A percentile compares a stretch with the other conserved stretches of the same genome.
These are phyloP conservation scores for Rhodotorula diobovata DNA, from an alignment of 768 basidiomycete genomes.

Conservation along the genomic window DNA sequence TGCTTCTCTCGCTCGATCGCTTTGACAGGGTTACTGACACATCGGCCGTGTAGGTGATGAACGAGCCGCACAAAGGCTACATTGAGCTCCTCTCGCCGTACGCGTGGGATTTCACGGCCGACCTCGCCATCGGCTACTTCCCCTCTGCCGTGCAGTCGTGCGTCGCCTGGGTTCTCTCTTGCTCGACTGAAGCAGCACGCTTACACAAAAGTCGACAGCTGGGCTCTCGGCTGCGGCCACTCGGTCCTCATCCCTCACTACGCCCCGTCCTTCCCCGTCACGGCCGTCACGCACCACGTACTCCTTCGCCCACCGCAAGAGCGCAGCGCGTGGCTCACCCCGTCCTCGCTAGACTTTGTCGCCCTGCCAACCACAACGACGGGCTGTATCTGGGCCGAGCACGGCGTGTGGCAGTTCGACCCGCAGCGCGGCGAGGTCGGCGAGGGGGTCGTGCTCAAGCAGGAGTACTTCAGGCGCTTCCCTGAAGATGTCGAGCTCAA, in stretches of 20 bases:
- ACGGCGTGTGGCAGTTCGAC: slow-evolving; percentile 92
- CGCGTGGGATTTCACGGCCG: slow-evolving; percentile 87
- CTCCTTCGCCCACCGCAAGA: slow-evolving; percentile 57
- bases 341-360: neutral
- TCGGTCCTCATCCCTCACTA: slow-evolving; percentile 73
- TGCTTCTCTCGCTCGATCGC: slow-evolving; percentile 46
- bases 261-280: slow-evolving; percentile 82
- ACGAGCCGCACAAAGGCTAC: slow-evolving; percentile 70
- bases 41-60: slow-evolving; percentile 37
- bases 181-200: neutral
- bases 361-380: slow-evolving; percentile 43
- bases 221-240: slow-evolving; percentile 85
- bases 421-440: slow-evolving; percentile 59
- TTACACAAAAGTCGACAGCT: slow-evolving; percentile 61
- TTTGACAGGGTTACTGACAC: neutral
- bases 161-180: neutral
- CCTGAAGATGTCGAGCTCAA: slow-evolving; percentile 52
- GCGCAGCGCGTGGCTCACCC: slow-evolving; percentile 52
- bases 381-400: slow-evolving; percentile 84
- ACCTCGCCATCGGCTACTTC: slow-evolving; percentile 65
- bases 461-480: slow-evolving; percentile 75
- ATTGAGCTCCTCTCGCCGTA: slow-evolving; percentile 75
- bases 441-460: slow-evolving; percentile 68
- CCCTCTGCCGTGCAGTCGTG: slow-evolving; percentile 63
- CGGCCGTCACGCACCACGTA: slow-evolving; percentile 58